phyloP scores from a whole-genome alignment of 257 asterid species.

The Orobanche coerulescens region DNA sequence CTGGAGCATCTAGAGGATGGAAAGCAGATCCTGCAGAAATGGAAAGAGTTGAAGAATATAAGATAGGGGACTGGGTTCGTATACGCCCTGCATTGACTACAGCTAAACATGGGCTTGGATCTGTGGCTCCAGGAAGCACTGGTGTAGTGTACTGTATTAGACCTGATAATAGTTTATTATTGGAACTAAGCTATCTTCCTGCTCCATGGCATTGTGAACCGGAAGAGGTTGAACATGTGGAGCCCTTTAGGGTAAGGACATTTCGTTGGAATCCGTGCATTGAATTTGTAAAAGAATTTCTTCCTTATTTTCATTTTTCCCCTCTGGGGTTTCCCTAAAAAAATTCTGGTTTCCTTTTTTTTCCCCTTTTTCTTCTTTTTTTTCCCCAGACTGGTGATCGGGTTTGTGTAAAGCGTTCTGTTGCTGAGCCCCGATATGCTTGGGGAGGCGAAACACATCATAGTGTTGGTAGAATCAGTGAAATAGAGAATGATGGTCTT shows the following conservation, averaged over 20 bases:
- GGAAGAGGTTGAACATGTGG: conserved; percentile 97
- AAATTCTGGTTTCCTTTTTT: conserved; percentile 15
- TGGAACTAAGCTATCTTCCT: conserved; percentile 93
- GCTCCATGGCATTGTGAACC: conserved; percentile 99
- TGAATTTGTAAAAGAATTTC: neutral
- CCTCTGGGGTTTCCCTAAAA: conserved; percentile 17
- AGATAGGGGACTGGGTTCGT: conserved; percentile 99
- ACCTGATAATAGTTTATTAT: conserved; percentile 79
- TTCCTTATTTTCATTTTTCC: neutral
- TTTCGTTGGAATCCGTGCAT: neutral
- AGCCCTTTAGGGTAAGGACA: conserved; percentile 79
- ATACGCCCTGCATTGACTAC: conserved; percentile 87
- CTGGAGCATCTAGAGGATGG: conserved; percentile 99
- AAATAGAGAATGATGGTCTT: conserved; percentile 94
- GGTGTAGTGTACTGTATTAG: conserved; percentile 84
- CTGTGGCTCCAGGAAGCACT: conserved; percentile 93
- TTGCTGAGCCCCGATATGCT: conserved; percentile 98
- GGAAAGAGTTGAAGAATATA: conserved; percentile 98
- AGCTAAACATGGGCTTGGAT: conserved; percentile 94
- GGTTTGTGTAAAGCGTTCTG: conserved; percentile 96
- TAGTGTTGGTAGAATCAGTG: conserved; percentile 86
- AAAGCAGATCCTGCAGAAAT: conserved; percentile 99
- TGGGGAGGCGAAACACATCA: conserved; percentile 99
- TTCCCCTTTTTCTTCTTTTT: neutral
- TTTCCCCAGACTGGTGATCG: conserved; percentile 80